These are phyloP conservation scores for Castanospermum australe DNA, from an alignment of 306 rosid species.

Conservation along the genomic window DNA sequence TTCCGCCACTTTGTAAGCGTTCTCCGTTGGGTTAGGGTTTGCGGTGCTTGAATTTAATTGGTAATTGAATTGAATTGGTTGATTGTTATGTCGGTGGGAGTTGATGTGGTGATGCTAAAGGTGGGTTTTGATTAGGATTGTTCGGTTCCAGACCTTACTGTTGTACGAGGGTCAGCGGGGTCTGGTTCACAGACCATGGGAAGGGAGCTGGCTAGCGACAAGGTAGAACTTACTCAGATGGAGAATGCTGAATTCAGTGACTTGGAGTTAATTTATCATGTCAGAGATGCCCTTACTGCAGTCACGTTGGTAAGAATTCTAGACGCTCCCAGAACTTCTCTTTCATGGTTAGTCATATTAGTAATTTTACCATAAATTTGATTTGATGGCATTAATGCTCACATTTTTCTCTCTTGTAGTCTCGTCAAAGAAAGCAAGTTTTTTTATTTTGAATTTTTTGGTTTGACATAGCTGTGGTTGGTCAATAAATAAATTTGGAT, in stretches of 20 bases:
- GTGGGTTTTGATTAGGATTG: background rate
- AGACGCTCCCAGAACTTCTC: background rate
- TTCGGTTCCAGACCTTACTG: background rate
- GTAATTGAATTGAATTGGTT: too few species aligned
- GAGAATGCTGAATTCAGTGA: conserved; percentile 53
- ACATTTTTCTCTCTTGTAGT: background rate
- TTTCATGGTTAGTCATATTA: background rate
- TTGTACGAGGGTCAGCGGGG: background rate
- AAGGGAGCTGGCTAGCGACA: conserved; percentile 18
- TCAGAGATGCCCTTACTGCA: conserved; percentile 55
- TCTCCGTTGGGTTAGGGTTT: background rate
- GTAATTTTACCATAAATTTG: background rate
- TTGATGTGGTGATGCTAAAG: background rate
- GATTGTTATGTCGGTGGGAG: background rate
- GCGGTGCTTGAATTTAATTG: too few species aligned
- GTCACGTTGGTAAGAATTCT: conserved; percentile 44
- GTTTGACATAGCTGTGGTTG: too few species aligned
- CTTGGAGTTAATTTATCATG: conserved; percentile 42
- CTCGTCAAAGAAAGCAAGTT: background rate
- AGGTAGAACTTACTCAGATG: conserved; percentile 31
- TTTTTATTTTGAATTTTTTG: too few species aligned
- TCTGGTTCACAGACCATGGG: conserved; percentile 46
- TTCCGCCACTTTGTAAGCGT: background rate
- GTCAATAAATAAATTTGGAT: background rate
- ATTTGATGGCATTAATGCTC: background rate